A percentile compares a stretch with the other conserved stretches of the same genome.
These are phyloP conservation scores for Linnemannia schmuckeri DNA, from an alignment of 192 early-diverging fungal genomes.

Conservation along the genomic window DNA sequence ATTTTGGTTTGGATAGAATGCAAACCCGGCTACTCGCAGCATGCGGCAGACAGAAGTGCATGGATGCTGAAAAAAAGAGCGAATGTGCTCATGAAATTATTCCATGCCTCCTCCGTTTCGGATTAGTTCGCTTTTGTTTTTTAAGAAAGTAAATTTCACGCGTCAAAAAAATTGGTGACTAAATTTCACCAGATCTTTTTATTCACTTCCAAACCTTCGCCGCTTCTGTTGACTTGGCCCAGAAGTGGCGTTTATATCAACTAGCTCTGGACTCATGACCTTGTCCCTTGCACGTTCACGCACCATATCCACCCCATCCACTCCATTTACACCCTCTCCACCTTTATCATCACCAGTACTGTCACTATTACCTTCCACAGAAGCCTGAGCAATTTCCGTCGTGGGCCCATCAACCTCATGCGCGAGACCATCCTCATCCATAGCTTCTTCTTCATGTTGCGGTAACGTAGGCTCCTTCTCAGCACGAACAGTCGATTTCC, in stretches of 20 bases:
- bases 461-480: background rate
- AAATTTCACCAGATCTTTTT: background rate
- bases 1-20: too few relatives aligned
- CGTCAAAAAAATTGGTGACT: too few relatives aligned
- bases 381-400: background rate
- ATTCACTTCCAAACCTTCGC: constrained; percentile 1
- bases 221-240: background rate
- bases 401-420: background rate
- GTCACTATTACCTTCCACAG: background rate
- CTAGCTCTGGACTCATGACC: background rate
- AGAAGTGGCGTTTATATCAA: background rate
- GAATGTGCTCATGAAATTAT: too few relatives aligned
- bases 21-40: too few relatives aligned
- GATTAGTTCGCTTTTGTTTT: too few relatives aligned
- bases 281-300: background rate
- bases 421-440: background rate
- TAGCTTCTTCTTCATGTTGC: background rate
- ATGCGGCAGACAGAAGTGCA: too few relatives aligned
- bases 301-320: constrained; percentile 15
- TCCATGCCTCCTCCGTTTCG: too few relatives aligned
- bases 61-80: too few relatives aligned
- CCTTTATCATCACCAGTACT: background rate
- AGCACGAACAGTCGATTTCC: constrained; percentile 6
- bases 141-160: too few relatives aligned
- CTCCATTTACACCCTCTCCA: background rate